Evolutionary conservation across 75 land plant genomes (phyloP), one percentile per base, ranked within the genome.

Genomic region (Larix kaempferi): DNA sequence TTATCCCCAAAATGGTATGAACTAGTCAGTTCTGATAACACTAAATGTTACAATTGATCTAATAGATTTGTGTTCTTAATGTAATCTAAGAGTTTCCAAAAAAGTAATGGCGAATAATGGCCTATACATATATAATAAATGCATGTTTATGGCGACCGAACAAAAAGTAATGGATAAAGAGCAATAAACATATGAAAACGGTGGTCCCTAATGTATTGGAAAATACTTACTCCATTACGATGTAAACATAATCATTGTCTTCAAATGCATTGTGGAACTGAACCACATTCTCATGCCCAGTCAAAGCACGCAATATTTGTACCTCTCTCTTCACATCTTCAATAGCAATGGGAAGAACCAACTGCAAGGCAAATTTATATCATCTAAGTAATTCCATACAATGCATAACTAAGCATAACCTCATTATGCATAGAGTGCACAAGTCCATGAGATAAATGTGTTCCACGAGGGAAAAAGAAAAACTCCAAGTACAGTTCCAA

Each of bases 261-360:
- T 86, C 87, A 62, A 83, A 86, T 56, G 87, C 86, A 15, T 88
- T 82, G 66, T 79, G 60, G 54, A 86, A 79, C 60, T 83, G 82
- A 21, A 86, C 87, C 41, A 84, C 87, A 76, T 86, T 86, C 78
- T 84, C 87, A 76, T 86, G 87, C 55, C 87, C 87, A 22, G 87
- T 84, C 66, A 86, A 49, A 57, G 87, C 86, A n/a, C 67, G 58
- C 75, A 86, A 75, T 44, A 86, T 86, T 78, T 76, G 79, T 11
- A 86, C 87, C 63, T 86, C 87, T 16, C 87, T 63, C 74, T 61
- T 86, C 58, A 86, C 87, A 76, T 86, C 87, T 60, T 86, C 86
- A 49, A 84, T 76, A n/a, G 87, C 82, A 58, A 86, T 80, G 16
- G 87, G 87, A 41, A 84, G 78, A 19, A 80, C 62, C 87, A 86